These are phyloP conservation scores for Trypanosoma cruzi DNA, from an alignment of 208 protist species.

Conservation along the genomic window DNA sequence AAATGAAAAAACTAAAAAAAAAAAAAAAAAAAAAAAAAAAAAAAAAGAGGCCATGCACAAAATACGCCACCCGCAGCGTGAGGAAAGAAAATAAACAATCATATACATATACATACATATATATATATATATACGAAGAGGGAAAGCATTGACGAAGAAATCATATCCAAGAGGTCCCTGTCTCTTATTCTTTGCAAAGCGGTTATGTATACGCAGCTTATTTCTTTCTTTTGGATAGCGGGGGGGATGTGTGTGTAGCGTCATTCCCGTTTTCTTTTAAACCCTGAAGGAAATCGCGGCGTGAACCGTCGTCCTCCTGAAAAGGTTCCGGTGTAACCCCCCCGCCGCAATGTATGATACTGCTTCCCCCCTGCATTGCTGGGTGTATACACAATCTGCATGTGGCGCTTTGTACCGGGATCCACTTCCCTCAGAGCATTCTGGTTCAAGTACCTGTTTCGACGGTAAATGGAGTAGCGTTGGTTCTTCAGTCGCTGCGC, in stretches of 20 bases:
- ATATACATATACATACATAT: background rate
- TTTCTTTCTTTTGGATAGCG: background rate
- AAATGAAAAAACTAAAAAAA: background rate
- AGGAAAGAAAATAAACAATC: no score
- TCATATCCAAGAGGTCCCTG: no score
- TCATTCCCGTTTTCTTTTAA: conserved; percentile 9
- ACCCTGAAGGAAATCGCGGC: background rate
- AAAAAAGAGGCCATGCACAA: background rate
- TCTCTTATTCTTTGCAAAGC: background rate
- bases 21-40: background rate
- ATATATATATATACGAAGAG: no score
- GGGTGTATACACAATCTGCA: conserved; percentile 48
- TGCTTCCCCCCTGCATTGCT: conserved; percentile 22
- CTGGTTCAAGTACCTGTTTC: conserved; percentile 53
- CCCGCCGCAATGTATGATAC: conserved; percentile 10
- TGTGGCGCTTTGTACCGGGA: conserved; percentile 52
- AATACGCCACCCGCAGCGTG: no score
- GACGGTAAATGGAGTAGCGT: conserved; percentile 30
- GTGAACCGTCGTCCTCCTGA: conserved; percentile 1
- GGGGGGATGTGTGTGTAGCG: background rate
- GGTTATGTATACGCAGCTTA: background rate
- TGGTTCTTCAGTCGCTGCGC: conserved; percentile 26
- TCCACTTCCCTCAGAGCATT: conserved; percentile 84
- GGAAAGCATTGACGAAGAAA: no score
- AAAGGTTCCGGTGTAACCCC: background rate